Base-by-base conservation (phyloP, 495 filamentous ascomycete genomes). In the Tuber melanosporum region DNA sequence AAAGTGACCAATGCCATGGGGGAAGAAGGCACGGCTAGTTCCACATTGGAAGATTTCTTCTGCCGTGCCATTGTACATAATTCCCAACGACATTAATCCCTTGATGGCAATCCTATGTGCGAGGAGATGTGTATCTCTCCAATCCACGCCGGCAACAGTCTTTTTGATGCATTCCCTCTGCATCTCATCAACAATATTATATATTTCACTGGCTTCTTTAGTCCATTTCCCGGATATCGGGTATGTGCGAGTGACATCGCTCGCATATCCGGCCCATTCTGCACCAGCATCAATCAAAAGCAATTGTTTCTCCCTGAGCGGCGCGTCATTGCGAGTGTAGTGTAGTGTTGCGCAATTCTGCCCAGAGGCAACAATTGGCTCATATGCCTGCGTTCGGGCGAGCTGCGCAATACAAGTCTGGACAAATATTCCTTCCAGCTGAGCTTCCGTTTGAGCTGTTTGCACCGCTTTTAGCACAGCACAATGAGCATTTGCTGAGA, bases 1-100 rank as follows among this genome's bases (percentile, higher is more conserved):
- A 83, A 97, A 93, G 84, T 98, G 94, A 17, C 93, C 93, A 20
- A 95, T 86, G 2, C 95, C 95, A 84, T 98, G 95, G 3, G 95
- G 94, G 85, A 97, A 96, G 85, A 97, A 98, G 0, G 92, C 91
- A 42, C 88, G 86, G 5, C 89, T 89, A 36, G 90, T 93, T 45
- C 94, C 91, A 3, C 89, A 88, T 52, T 85, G 79, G 71, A 89
- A 87, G 76, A 96, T 90, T 76, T 94, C 93, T 3, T 87, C 85
- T 9, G 85, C 86, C 0, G 85, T 87, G 6, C 90, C 91, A 66
- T 87, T 86, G 47, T 85, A 83, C 5, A 91, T 78, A 72, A 98
- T 87, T 17, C 92, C 93, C 12, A 98, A 86, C 44, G 86, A 82
- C 74, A 93, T 83, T 46, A 98, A 83, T 8, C 91, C 93, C 57